Percentiles rank a stretch among this genome's conserved stretches.
phyloP scores from a whole-genome alignment of 2,329 filamentous ascomycete species.

The Aspergillus amoenus region DNA sequence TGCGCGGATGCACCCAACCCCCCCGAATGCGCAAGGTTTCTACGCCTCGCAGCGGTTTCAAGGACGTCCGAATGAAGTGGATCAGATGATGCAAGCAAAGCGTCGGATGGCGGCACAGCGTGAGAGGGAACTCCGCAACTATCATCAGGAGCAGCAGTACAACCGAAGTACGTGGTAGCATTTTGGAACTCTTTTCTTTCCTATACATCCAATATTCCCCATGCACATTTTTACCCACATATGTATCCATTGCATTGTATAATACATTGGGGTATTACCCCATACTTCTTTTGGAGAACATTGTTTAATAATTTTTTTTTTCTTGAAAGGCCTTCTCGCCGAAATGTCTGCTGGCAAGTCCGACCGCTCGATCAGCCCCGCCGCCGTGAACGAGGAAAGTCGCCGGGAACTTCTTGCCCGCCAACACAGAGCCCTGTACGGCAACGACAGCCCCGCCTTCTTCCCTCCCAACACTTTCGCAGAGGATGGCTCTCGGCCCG shows the following conservation, averaged over 20 bases:
- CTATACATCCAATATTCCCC: slow-evolving; percentile 34
- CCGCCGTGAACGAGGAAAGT: slow-evolving; percentile 89
- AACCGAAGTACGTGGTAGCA: slow-evolving; percentile 78
- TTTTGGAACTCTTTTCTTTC: slow-evolving; percentile 30
- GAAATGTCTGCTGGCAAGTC: slow-evolving; percentile 74
- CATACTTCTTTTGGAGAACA: slow-evolving; percentile 31
- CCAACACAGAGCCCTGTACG: slow-evolving; percentile 92
- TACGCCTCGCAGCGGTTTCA: slow-evolving; percentile 93
- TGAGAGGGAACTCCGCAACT: slow-evolving; percentile 98
- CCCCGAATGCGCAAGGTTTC: slow-evolving; percentile 80
- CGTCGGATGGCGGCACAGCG: slow-evolving; percentile 98
- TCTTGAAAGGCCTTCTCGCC: slow-evolving; percentile 60
- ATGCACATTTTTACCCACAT: slow-evolving; percentile 34
- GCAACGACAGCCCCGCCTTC: slow-evolving; percentile 66
- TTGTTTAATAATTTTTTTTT: slow-evolving; percentile 41
- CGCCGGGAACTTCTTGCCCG: slow-evolving; percentile 93
- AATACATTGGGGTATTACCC: slow-evolving; percentile 39
- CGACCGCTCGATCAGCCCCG: slow-evolving; percentile 81
- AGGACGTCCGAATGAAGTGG: slow-evolving; percentile 83
- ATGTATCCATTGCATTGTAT: slow-evolving; percentile 46
- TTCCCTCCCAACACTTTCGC: slow-evolving; percentile 66
- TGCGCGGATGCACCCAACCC: slow-evolving; percentile 68
- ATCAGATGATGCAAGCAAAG: slow-evolving; percentile 99
- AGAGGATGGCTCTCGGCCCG: slow-evolving; percentile 67
- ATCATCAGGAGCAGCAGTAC: slow-evolving; percentile 99